phyloP scores from a whole-genome alignment of 495 filamentous ascomycete species.

The Penicillium paxilli region DNA sequence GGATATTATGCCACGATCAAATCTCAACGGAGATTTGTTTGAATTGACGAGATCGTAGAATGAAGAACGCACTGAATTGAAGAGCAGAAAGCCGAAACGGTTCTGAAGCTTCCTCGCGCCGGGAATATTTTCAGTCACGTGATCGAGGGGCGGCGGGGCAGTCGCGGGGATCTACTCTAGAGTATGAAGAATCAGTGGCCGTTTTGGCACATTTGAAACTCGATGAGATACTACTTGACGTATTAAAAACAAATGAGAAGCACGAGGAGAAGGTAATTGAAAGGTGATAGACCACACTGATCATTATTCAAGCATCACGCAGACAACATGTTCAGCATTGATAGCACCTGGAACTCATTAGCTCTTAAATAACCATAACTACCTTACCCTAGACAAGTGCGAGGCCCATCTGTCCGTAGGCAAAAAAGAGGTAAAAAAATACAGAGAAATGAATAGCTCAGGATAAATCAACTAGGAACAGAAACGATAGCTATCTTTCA shows the following conservation, averaged over 20 bases:
- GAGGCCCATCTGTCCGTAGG: neutral
- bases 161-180: conserved; percentile 1
- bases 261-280: too few species aligned
- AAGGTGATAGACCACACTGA: neutral
- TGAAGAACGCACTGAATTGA: conserved; percentile 1
- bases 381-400: neutral
- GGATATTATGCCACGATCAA: neutral
- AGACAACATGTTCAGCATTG: neutral
- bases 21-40: neutral
- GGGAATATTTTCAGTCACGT: conserved; percentile 19
- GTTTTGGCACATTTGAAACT: too few species aligned
- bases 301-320: neutral
- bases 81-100: neutral
- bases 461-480: neutral
- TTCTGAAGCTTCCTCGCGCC: conserved; percentile 9
- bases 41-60: neutral
- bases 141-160: conserved; percentile 15
- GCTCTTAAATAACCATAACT: neutral
- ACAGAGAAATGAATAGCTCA: neutral
- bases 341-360: neutral
- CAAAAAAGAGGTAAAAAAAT: neutral
- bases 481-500: neutral
- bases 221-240: neutral
- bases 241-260: too few species aligned
- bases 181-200: neutral